phyloP scores from a whole-genome alignment of 139 green algal genomes.

The Raphidocelis subcapitata region DNA sequence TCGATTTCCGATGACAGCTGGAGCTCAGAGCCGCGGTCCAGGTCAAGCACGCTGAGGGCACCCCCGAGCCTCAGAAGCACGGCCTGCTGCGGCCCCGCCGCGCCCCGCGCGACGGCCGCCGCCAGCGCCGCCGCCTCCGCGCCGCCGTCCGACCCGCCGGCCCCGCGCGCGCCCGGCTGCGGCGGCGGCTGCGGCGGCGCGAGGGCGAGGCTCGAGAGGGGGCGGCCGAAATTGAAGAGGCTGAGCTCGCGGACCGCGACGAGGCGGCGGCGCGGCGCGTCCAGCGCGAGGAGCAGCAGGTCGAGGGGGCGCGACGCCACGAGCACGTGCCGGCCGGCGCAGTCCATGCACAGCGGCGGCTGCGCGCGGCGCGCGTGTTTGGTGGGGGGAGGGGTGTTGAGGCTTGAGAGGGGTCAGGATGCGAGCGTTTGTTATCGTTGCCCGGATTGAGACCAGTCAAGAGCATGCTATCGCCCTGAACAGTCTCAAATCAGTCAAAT shows the following conservation, averaged over 20 bases:
- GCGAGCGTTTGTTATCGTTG: too few relatives aligned
- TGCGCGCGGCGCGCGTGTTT: too few relatives aligned
- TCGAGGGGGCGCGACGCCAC: conserved; percentile 77
- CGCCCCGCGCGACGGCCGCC: too few relatives aligned
- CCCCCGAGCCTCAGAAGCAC: conserved; percentile 85
- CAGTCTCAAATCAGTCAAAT: too few relatives aligned
- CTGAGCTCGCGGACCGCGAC: conserved; percentile 26
- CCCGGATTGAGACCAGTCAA: too few relatives aligned
- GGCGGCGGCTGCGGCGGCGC: neutral
- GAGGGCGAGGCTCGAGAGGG: neutral
- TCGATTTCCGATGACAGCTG: conserved; percentile 58
- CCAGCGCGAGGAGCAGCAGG: conserved; percentile 73
- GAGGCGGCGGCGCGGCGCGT: conserved; percentile 4
- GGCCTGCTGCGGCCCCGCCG: conserved; percentile 61
- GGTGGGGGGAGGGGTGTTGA: too few relatives aligned
- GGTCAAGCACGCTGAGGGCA: conserved; percentile 81
- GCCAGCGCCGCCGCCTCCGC: too few relatives aligned
- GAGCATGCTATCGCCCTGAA: too few relatives aligned
- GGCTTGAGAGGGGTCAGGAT: too few relatives aligned
- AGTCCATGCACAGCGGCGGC: conserved; percentile 83
- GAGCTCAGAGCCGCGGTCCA: conserved; percentile 73
- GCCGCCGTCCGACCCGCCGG: too few relatives aligned
- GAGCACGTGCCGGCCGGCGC: conserved; percentile 67
- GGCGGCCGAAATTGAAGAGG: conserved; percentile 29
- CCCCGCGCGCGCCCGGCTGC: too few relatives aligned